Evolutionary conservation across 176 grass and related monocot species (phyloP), one percentile per base, ranked within the genome.

Genomic region (Guadua angustifolia): DNA sequence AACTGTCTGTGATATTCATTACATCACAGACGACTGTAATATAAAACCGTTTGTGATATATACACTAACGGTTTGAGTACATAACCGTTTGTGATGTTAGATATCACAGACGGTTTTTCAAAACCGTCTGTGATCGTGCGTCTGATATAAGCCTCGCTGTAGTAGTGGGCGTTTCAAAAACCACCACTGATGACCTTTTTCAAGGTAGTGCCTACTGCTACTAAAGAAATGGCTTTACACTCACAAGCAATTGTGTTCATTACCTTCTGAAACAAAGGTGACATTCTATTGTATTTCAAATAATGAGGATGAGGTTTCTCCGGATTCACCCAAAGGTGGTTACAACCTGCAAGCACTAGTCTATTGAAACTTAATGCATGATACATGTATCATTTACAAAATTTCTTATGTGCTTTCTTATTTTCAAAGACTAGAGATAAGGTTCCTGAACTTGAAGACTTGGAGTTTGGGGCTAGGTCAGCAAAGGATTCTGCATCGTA

Each of bases 381-480:
- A 19, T 79, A 9, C 65, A 81, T 79, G 36, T 56, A 82, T 32
- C 22, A 22, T 75, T 74, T 64, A 72, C 14, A 40, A 51, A 66
- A 36, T 56, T 84, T 46, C 52, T 73, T 81, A 78, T 78, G 39
- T 10, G 18, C 32, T 76, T 46, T 5, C 36, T 86, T 87, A 59
- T 86, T 87, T 88, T 84, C 75, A 92, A 88, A 71, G 58, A 51
- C 49, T 67, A 85, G 10, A 82, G 88, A 92, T 79, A 92, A 78
- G 75, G 18, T 83, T 84, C 79, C 90, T 78, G 88, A 92, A 32
- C 50, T 66, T 80, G 80, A 69, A 65, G 71, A 92, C 21, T 32
- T 99, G 86, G 84, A 96, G 77, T 99, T 99, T 89, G 97, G 96
- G 78, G 97, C 97, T 50, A 99, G 79, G 75, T 99, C 97, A 76